phyloP scores from a whole-genome alignment of 306 rosid species.

The Oemleria cerasiformis region DNA sequence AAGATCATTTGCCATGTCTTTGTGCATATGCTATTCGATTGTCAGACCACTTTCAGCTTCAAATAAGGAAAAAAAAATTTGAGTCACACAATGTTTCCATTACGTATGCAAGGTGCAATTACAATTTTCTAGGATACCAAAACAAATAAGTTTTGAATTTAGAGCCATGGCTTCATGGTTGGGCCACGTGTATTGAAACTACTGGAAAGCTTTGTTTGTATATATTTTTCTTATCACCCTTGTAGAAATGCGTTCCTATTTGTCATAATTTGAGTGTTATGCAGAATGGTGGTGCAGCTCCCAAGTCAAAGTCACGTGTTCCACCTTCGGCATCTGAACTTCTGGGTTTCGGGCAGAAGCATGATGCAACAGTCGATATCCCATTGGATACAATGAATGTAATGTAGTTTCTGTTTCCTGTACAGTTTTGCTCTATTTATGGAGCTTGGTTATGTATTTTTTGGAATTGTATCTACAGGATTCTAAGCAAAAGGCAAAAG shows the following conservation, averaged over 20 bases:
- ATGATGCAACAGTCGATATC: conserved; percentile 90
- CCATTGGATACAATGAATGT: conserved; percentile 78
- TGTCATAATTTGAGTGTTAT: conserved; percentile 18
- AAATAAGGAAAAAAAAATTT: not conserved
- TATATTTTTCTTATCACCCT: not conserved
- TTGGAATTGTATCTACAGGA: conserved; percentile 44
- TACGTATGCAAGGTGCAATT: not conserved
- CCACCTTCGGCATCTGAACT: conserved; percentile 62
- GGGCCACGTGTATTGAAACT: not conserved
- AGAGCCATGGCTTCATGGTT: not conserved
- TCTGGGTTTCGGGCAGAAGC: conserved; percentile 76
- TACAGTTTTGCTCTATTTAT: conserved; percentile 12
- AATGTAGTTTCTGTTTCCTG: conserved; percentile 19
- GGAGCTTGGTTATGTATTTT: conserved; percentile 26
- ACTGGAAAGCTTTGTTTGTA: not conserved
- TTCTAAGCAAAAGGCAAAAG: conserved; percentile 72
- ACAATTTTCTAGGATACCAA: not conserved
- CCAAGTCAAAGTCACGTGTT: conserved; percentile 69
- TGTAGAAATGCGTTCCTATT: not conserved
- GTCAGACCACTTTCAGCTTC: not conserved
- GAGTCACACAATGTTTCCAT: not conserved
- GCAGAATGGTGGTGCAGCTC: conserved; percentile 66
- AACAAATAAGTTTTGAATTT: not conserved
- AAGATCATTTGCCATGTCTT: not conserved
- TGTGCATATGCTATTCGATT: not conserved